A percentile compares a stretch with the other conserved stretches of the same genome.
These are phyloP conservation scores for Vigna unguiculata DNA, from an alignment of 306 rosid genomes.

Conservation along the genomic window DNA sequence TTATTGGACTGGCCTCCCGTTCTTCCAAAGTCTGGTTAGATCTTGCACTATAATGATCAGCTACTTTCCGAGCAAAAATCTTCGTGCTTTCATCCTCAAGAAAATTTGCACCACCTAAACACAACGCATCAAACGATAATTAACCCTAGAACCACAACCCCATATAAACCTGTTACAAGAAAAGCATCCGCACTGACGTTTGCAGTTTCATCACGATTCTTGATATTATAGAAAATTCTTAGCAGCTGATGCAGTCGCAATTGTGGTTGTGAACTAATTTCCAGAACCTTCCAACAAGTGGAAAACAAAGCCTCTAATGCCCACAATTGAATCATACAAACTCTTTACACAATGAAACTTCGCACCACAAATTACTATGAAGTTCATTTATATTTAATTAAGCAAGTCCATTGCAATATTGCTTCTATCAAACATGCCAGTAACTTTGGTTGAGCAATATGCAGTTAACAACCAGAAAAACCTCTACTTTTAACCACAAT, in stretches of 20 bases:
- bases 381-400: constrained; percentile 15
- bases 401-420: background rate
- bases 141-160: constrained; percentile 30
- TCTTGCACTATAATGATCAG: constrained; percentile 79
- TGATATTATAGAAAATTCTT: background rate
- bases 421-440: background rate
- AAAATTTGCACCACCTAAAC: constrained; percentile 70
- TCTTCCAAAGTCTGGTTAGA: constrained; percentile 93
- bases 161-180: constrained; percentile 2
- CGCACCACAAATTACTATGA: background rate
- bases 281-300: background rate
- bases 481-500: constrained; percentile 2
- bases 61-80: constrained; percentile 83
- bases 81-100: constrained; percentile 95
- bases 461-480: background rate
- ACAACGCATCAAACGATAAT: constrained; percentile 37
- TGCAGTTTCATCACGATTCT: background rate
- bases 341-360: background rate
- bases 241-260: background rate
- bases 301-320: constrained; percentile 8
- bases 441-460: background rate
- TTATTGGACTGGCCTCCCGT: constrained; percentile 88
- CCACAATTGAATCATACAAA: constrained; percentile 22
- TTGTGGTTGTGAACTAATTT: background rate
- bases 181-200: background rate